Evolutionary conservation across 1,284 basidiomycete genomes (phyloP).

Genomic region (Rhodofomes roseus): DNA sequence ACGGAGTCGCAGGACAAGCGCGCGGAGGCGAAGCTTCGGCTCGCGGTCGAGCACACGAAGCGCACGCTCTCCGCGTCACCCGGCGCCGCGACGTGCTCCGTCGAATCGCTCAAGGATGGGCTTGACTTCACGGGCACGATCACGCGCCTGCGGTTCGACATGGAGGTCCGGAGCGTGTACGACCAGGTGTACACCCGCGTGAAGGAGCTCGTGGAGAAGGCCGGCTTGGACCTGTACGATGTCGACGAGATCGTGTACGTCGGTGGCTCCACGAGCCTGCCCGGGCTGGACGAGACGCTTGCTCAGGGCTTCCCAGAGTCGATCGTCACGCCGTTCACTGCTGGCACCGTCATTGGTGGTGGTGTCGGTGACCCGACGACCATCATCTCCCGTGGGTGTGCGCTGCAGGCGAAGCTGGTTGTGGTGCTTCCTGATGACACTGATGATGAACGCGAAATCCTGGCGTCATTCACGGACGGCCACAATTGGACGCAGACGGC

Average conservation of each 20-base stretch:
- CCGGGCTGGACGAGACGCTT: conserved; percentile 80
- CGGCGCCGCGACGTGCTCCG: conserved; percentile 85
- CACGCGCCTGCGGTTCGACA: conserved; percentile 92
- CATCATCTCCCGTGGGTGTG: conserved; percentile 86
- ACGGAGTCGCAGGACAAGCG: conserved; percentile 68
- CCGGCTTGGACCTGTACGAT: conserved; percentile 71
- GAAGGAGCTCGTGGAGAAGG: conserved; percentile 55
- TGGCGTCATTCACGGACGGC: conserved; percentile 48
- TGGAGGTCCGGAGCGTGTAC: conserved; percentile 79
- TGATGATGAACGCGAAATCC: conserved; percentile 49
- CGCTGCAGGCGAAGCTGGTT: conserved; percentile 80
- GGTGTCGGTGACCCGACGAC: conserved; percentile 83
- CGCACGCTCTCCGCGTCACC: conserved; percentile 87
- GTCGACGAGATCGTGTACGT: conserved; percentile 92
- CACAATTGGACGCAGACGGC: conserved; percentile 45
- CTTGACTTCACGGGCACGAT: conserved; percentile 90
- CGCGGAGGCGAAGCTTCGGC: conserved; percentile 89
- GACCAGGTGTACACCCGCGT: conserved; percentile 63
- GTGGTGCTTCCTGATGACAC: conserved; percentile 39
- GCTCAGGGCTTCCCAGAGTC: conserved; percentile 69
- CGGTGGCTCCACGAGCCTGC: conserved; percentile 84
- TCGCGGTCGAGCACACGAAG: conserved; percentile 95
- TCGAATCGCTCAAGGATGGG: conserved; percentile 95
- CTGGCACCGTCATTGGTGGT: conserved; percentile 65
- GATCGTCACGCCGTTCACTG: conserved; percentile 59